Evolutionary conservation across 768 basidiomycete species (phyloP), one percentile per base, ranked within the genome.

Genomic region (Tulasnella sp.): DNA sequence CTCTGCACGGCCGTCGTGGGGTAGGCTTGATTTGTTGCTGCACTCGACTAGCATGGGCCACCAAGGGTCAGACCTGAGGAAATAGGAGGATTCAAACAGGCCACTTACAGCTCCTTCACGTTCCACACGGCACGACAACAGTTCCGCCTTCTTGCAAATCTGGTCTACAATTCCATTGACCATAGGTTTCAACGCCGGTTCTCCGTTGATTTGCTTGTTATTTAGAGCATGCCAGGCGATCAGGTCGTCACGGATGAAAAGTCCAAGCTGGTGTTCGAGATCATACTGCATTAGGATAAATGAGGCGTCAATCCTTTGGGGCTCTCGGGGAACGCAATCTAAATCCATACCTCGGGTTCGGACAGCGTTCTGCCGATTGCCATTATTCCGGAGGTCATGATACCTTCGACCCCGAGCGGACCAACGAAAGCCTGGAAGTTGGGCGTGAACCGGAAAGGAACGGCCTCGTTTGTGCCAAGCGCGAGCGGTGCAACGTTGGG

Each of bases 361-460:
- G 94, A 95, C 70, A 99, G 86, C 79, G 92, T 92, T 72, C 95
- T 89, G 6, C 91, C 96, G 74, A 99, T 95, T 2, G 96, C 93
- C 88, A 98, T 92, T 73, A 97, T 90, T 5, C 93, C 91, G 10
- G 93, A 89, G 0, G 94, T 91, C 57, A 99, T 86, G 48, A 98
- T 85, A 10, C 97, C 98, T 83, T 99, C 98, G 0, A 91, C 93
- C 57, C 93, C 92, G 75, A 94, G 89, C 1, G 93, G 92, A 1
- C 94, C 95, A 48, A 99, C 85, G 86, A 99, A 96, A 80, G 89
- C 88, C 84, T 99, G 98, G 86, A 99, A 90, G 84, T 98, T 98
- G 4, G 96, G 96, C 5, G 98, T 99, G 80, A 97, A 90, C 48
- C 98, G 92, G 92, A 99, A 99, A 0, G 98, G 98, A 5, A 98